phyloP scores from a whole-genome alignment of 116 monocot genomes.

The Phalaenopsis hybrid region DNA sequence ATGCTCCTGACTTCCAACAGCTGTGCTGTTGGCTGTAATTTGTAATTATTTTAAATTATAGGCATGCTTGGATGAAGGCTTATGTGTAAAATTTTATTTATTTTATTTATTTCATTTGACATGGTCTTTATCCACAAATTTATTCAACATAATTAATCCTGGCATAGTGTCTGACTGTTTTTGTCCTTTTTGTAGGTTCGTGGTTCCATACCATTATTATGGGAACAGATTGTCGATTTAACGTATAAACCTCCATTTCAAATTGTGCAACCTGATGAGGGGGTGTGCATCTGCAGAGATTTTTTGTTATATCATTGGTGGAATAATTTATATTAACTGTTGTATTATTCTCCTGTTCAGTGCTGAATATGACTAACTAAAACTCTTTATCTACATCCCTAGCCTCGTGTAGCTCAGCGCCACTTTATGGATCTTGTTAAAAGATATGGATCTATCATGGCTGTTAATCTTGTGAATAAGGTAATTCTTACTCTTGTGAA shows the following conservation, averaged over 20 bases:
- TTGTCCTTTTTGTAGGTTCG: conserved; percentile 46
- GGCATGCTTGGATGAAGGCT: not conserved
- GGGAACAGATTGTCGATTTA: conserved; percentile 99
- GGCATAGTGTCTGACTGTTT: not conserved
- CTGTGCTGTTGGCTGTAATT: not conserved
- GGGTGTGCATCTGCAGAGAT: conserved; percentile 32
- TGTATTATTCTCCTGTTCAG: too few species aligned
- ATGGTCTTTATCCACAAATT: not conserved
- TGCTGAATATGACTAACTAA: not conserved
- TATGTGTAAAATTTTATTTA: not conserved
- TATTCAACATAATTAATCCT: not conserved
- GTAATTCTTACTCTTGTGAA: conserved; percentile 88
- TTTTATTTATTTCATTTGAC: too few species aligned
- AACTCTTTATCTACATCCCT: conserved; percentile 20
- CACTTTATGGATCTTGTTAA: conserved; percentile 89
- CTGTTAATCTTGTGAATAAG: conserved; percentile 88
- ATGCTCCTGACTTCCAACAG: not conserved
- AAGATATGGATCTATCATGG: conserved; percentile 82
- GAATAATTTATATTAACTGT: not conserved
- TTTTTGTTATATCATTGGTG: conserved; percentile 4
- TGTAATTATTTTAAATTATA: not conserved
- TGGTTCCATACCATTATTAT: conserved; percentile 94
- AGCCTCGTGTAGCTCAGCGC: conserved; percentile 71
- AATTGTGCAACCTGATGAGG: conserved; percentile 78
- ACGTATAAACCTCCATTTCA: conserved; percentile 90